phyloP scores from a whole-genome alignment of 2,329 filamentous ascomycete genomes.

The Claviceps humidiphila region DNA sequence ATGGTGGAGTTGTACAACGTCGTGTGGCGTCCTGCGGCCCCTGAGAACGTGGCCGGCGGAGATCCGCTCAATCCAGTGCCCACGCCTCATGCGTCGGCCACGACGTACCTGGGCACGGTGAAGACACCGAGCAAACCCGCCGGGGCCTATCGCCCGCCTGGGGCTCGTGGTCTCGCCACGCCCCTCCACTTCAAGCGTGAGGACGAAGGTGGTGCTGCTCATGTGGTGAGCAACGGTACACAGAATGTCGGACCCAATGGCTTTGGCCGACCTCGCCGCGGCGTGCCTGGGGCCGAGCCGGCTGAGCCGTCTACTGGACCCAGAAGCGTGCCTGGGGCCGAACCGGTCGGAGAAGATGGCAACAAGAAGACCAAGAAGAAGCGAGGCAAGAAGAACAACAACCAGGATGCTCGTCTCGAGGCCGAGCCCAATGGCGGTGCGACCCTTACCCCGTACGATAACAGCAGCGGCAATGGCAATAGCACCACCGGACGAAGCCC shows the following conservation, averaged over 20 bases:
- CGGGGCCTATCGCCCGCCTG: conserved; percentile 92
- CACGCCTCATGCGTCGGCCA: conserved; percentile 67
- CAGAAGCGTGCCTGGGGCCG: conserved; percentile 52
- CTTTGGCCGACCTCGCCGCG: conserved; percentile 64
- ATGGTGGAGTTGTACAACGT: conserved; percentile 91
- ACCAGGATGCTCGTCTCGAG: conserved; percentile 54
- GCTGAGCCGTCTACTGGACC: conserved; percentile 54
- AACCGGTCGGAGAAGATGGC: conserved; percentile 55
- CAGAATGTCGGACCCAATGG: conserved; percentile 60
- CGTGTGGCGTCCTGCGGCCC: conserved; percentile 66
- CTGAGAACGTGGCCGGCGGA: conserved; percentile 42
- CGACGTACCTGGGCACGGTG: conserved; percentile 67
- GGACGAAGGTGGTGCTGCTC: conserved; percentile 87
- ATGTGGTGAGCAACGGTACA: conserved; percentile 65
- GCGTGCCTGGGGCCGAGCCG: conserved; percentile 77
- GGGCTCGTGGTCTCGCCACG: conserved; percentile 76
- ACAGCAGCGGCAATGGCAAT: conserved; percentile 21
- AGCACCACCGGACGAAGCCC: conserved; percentile 43
- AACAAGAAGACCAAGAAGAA: conserved; percentile 96
- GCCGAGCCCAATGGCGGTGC: conserved; percentile 32
- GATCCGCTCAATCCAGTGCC: conserved; percentile 67
- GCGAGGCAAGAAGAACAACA: conserved; percentile 79
- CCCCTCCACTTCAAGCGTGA: conserved; percentile 95
- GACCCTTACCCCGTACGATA: conserved; percentile 31
- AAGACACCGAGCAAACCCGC: conserved; percentile 95